Evolutionary conservation across 177 flowering plant genomes (phyloP).

Genomic region (Tripterygium wilfordii): DNA sequence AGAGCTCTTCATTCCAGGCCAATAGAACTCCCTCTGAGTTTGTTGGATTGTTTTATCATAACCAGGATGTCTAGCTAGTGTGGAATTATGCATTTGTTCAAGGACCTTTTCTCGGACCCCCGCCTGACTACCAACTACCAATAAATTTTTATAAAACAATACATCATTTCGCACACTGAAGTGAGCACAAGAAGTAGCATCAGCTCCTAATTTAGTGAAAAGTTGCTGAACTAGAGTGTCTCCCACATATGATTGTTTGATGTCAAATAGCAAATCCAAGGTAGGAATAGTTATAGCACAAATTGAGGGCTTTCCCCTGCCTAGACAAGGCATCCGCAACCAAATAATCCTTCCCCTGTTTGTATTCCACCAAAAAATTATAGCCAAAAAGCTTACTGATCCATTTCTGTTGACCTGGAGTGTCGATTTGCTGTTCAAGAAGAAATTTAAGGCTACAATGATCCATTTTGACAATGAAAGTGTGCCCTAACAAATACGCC

Average conservation of each 20-base stretch:
- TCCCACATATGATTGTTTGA: too few species aligned
- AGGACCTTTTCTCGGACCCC: too few species aligned
- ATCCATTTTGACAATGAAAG: background rate
- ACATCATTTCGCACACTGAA: too few species aligned
- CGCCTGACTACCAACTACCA: too few species aligned
- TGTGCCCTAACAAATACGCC: background rate
- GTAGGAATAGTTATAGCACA: background rate
- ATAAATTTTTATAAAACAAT: too few species aligned
- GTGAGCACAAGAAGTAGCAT: too few species aligned
- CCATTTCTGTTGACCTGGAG: too few species aligned
- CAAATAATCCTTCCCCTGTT: background rate
- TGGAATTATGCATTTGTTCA: too few species aligned
- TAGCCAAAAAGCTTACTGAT: background rate
- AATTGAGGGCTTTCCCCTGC: background rate
- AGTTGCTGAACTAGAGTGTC: too few species aligned
- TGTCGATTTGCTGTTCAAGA: background rate
- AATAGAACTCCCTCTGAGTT: background rate
- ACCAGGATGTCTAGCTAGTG: too few species aligned
- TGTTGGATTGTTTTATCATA: too few species aligned
- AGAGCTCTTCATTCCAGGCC: background rate
- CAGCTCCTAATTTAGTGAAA: too few species aligned
- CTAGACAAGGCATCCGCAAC: constrained; percentile 10
- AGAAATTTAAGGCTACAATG: background rate
- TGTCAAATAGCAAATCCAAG: background rate
- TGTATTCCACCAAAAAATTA: background rate